Evolutionary conservation across 495 filamentous ascomycete genomes (phyloP).

Genomic region (Aspergillus avenaceus): DNA sequence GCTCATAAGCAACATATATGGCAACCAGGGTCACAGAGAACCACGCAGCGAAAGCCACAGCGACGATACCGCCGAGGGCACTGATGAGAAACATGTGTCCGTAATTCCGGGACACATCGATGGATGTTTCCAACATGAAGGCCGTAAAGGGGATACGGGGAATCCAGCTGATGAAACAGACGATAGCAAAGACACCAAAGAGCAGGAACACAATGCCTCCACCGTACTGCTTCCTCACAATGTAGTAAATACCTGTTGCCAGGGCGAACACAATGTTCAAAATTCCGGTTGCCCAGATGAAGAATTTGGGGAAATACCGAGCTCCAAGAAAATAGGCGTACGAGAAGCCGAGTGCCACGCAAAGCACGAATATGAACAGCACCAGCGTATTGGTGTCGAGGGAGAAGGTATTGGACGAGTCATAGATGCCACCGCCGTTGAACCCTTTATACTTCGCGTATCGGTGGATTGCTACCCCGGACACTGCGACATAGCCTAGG

Average conservation of each 20-base stretch:
- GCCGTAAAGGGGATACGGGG: slow-evolving; percentile 84
- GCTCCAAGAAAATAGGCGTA: slow-evolving; percentile 73
- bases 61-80: slow-evolving; percentile 70
- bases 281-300: slow-evolving; percentile 82
- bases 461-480: slow-evolving; percentile 69
- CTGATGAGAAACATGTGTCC: slow-evolving; percentile 87
- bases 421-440: slow-evolving; percentile 72
- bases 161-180: slow-evolving; percentile 81
- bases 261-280: slow-evolving; percentile 64
- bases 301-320: slow-evolving; percentile 79
- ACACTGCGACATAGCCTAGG: slow-evolving; percentile 73
- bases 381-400: slow-evolving; percentile 82
- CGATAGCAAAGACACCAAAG: slow-evolving; percentile 73
- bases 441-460: slow-evolving; percentile 65
- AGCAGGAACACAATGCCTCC: slow-evolving; percentile 83
- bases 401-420: slow-evolving; percentile 54
- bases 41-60: slow-evolving; percentile 67
- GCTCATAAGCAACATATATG: slow-evolving; percentile 79
- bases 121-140: slow-evolving; percentile 81
- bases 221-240: slow-evolving; percentile 63
- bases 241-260: slow-evolving; percentile 66
- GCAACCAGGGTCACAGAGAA: slow-evolving; percentile 56
- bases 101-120: slow-evolving; percentile 77
- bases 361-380: slow-evolving; percentile 74
- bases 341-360: slow-evolving; percentile 66